Evolutionary conservation across 306 rosid genomes (phyloP), one percentile per base, ranked within the genome.

Genomic region (Sicyos baderoa): DNA sequence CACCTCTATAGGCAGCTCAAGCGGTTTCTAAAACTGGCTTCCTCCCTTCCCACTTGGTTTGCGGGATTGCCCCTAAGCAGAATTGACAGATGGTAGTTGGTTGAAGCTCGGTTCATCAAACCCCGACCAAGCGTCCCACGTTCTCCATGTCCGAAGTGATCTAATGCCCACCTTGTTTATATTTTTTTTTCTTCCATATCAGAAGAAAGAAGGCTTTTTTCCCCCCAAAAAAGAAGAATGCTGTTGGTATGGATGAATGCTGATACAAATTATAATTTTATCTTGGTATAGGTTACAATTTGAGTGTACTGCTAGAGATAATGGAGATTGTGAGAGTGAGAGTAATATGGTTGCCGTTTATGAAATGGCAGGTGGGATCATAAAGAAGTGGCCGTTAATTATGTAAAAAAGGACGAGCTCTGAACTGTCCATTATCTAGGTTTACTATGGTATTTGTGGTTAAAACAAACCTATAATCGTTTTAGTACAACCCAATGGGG

Each of bases 201-300:
- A 18, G 19, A 6, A 58, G 64, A 2, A 51, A 53, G 13, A 56
- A 56, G 32, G 62, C 4, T 0, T 15, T 40, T 40, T 9, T 60
- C 17, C n/a, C 15, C 37, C 25, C 25, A 10, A 60, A 10, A 29
- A 32, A 32, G 49, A 48, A 61, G 68, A 37, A 61, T 35, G 4
- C 16, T 5, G 48, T 40, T 35, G 9, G 7, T 61, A 35, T 61
- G 25, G 48, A 60, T n/a, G 67, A 40, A n/a, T 60, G 23, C 23
- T 37, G 49, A 61, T 61, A 18, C 68, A 32, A 60, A n/a, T 32
- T 60, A 32, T 60, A 32, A 21, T 60, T 16, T 60, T 61, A 32
- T 48, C 3, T 61, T 61, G 49, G 25, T 35, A 17, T 35, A 61
- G 49, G 68, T 42, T 64, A 53, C 11, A 64, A 18, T 64, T 12